Evolutionary conservation across 2,329 filamentous ascomycete species (phyloP), one percentile per base, ranked within the genome.

Genomic region (Orbilia javanica): DNA sequence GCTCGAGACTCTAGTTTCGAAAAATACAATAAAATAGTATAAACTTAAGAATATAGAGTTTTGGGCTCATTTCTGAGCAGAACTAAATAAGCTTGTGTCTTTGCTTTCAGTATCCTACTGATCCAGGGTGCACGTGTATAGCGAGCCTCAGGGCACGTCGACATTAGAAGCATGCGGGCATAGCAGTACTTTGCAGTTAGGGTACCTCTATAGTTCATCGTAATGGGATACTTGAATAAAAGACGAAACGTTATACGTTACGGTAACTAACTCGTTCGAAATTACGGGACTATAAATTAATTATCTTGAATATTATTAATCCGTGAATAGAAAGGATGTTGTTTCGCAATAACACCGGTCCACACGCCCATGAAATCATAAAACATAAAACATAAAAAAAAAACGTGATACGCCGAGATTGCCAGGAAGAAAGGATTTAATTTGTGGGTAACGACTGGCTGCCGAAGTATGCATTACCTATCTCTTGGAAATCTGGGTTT

Each of bases 401-500:
- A 36, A 39, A 36, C 4, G 7, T 46, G 18, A 18, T 20, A 52
- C 27, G 63, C 29, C 63, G 2, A 39, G 7, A 15, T 29, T 5
- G 22, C 7, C 22, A 20, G 13, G 25, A 64, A 10, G 36, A n/a
- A 71, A 36, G 25, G 50, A 57, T 34, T 65, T 31, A 44, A 22
- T 31, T n/a, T 15, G 70, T 60, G 11, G 67, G 67, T 27, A 71
- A 31, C 25, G 67, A 64, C 27, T 72, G 74, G n/a, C 62, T 46
- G 39, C 29, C 64, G 25, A 77, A 77, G n/a, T 63, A 78, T 20
- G 67, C 62, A 50, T 78, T 78, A 7, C 74, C 74, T 10, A 78
- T 78, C 50, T 78, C 74, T 25, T 78, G 74, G 22, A 78, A 78
- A 57, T 72, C 74, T 1, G 74, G 74, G 29, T 78, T 78, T 27